A percentile compares a stretch with the other conserved stretches of the same genome.
Conservation (phyloP, 495 filamentous ascomycete species). For the Sabuloglossum arenarium region DNA sequence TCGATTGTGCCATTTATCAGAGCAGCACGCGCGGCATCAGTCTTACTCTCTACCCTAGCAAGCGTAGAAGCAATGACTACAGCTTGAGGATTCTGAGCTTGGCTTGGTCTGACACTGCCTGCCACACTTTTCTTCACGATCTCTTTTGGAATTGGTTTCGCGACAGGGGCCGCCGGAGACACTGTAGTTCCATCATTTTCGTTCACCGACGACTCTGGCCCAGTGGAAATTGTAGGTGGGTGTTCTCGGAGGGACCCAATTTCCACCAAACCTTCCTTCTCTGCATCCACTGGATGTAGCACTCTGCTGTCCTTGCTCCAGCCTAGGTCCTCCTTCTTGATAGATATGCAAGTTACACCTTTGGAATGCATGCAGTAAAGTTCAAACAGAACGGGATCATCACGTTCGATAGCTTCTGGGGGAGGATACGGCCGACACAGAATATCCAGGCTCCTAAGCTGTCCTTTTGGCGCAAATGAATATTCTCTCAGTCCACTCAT, state of each 20-base stretch:
- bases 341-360: conserved; percentile 66
- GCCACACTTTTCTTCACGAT: conserved; percentile 22
- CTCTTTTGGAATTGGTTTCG: conserved; percentile 4
- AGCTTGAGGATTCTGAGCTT: conserved; percentile 16
- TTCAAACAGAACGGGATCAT: conserved; percentile 56
- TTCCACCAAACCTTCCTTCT: conserved; percentile 36
- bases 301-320: conserved; percentile 78
- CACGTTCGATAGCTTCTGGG: conserved; percentile 30
- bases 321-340: conserved; percentile 75
- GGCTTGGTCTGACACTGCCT: conserved; percentile 19
- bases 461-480: conserved; percentile 71
- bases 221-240: conserved; percentile 13
- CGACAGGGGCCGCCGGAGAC: not conserved
- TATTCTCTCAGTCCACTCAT: conserved; percentile 90
- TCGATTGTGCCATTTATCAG: conserved; percentile 15
- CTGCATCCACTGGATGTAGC: conserved; percentile 49
- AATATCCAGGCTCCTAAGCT: conserved; percentile 76
- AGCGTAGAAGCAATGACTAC: conserved; percentile 13
- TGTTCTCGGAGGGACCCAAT: conserved; percentile 27
- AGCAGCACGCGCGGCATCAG: conserved; percentile 17
- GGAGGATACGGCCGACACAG: conserved; percentile 37
- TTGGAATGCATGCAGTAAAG: conserved; percentile 95
- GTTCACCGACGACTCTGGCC: not conserved
- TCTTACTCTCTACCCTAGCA: conserved; percentile 20
- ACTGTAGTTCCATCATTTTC: not conserved